Evolutionary conservation across 2,329 filamentous ascomycete genomes (phyloP).

Genomic region (Xylaria sp.): DNA sequence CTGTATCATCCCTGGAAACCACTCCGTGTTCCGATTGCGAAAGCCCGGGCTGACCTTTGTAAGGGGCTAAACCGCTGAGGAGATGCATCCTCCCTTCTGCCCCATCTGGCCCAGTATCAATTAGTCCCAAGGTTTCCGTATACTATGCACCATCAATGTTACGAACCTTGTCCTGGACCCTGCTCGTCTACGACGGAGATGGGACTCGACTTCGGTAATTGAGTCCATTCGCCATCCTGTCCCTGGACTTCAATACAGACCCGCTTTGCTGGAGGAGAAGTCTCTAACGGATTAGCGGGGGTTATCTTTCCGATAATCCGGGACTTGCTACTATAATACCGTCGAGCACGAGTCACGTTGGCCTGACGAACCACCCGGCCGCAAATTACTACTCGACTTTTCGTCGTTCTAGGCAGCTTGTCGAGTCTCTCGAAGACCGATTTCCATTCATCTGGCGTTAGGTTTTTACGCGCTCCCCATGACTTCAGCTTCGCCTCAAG

Average conservation of each 20-base stretch:
- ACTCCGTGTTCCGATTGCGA: too few species aligned
- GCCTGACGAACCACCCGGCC: not conserved
- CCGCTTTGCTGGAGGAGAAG: not conserved
- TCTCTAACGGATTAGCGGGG: not conserved
- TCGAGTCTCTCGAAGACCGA: not conserved
- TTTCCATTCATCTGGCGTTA: not conserved
- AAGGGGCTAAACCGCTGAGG: too few species aligned
- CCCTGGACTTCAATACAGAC: not conserved
- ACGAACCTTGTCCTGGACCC: too few species aligned
- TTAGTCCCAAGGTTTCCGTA: too few species aligned
- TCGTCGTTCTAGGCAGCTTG: not conserved
- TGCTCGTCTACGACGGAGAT: too few species aligned
- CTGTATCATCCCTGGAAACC: too few species aligned
- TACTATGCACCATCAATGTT: too few species aligned
- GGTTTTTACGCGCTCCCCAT: not conserved
- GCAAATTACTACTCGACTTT: not conserved
- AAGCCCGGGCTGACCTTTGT: too few species aligned
- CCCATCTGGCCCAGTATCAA: too few species aligned
- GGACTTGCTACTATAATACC: not conserved
- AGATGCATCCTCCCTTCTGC: too few species aligned
- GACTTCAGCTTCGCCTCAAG: not conserved
- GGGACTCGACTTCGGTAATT: too few species aligned
- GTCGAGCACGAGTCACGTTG: not conserved
- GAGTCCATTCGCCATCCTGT: not conserved
- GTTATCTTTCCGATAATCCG: not conserved